These are phyloP conservation scores for Colletotrichum tofieldiae DNA, from an alignment of 2,329 filamentous ascomycete genomes.

Conservation along the genomic window DNA sequence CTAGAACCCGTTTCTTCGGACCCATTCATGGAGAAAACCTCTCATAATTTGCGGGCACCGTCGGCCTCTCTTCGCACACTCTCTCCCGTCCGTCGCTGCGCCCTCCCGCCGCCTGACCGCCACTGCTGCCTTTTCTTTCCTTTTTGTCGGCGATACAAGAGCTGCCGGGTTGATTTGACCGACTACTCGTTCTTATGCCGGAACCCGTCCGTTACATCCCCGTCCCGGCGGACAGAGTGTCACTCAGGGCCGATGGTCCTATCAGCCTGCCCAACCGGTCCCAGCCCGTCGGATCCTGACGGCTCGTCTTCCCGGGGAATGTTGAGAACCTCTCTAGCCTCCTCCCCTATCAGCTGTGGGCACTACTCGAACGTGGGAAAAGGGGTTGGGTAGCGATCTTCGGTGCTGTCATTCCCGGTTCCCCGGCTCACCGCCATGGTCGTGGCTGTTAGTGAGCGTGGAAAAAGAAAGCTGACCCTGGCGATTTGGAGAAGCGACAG, in stretches of 20 bases:
- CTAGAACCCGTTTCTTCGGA: no score
- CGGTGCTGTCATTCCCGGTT: neutral
- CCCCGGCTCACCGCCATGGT: constrained; percentile 16
- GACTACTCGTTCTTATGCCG: constrained; percentile 19
- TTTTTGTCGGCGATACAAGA: constrained; percentile 22
- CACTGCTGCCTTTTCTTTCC: constrained; percentile 36
- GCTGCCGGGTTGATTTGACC: constrained; percentile 14
- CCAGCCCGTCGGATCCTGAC: constrained; percentile 32
- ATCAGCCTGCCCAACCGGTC: constrained; percentile 13
- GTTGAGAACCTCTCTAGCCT: neutral
- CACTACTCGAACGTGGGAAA: constrained; percentile 5
- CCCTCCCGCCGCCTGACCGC: constrained; percentile 35
- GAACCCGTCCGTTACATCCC: constrained; percentile 22
- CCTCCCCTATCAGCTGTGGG: constrained; percentile 22
- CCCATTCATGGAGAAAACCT: neutral
- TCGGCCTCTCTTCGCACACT: constrained; percentile 23
- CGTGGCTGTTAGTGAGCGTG: neutral
- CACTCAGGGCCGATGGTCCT: neutral
- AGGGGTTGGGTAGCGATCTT: neutral
- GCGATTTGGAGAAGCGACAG: neutral
- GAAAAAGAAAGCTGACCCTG: constrained; percentile 16
- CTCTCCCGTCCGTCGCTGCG: constrained; percentile 27
- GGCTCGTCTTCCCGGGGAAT: constrained; percentile 18
- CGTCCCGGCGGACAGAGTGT: constrained; percentile 11
- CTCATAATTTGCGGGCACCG: constrained; percentile 4